A percentile compares a stretch with the other conserved stretches of the same genome.
Conservation (phyloP, 2,329 filamentous ascomycete species). For the Colletotrichum caudatum region DNA sequence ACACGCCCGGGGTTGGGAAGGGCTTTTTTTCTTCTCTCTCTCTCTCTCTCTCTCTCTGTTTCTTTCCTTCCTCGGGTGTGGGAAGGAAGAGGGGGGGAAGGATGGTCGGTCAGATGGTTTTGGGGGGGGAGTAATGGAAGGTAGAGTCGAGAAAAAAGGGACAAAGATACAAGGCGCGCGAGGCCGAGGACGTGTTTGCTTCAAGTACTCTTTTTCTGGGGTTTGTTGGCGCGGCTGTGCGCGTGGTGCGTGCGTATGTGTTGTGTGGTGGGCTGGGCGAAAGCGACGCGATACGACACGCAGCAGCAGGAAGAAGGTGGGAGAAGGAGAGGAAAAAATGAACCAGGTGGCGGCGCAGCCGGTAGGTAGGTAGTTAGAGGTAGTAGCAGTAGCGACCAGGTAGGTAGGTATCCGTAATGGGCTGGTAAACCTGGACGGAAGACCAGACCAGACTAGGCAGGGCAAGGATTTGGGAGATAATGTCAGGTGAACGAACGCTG, state of each 20-base stretch:
- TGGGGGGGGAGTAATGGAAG: slow-evolving; percentile 11
- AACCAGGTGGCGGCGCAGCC: slow-evolving; percentile 26
- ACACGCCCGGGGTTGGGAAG: slow-evolving; percentile 34
- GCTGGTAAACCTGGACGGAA: slow-evolving; percentile 2
- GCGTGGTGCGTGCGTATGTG: background rate
- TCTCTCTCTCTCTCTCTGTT: background rate
- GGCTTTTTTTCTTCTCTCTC: slow-evolving; percentile 8
- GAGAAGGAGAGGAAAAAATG: background rate
- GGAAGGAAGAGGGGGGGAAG: slow-evolving; percentile 1
- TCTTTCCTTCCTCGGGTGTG: slow-evolving; percentile 1
- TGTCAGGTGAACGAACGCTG: slow-evolving; percentile 9
- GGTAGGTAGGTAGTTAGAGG: background rate
- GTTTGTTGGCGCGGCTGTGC: slow-evolving; percentile 12
- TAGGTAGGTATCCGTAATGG: background rate
- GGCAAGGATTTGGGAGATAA: slow-evolving; percentile 5
- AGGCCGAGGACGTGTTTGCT: slow-evolving; percentile 42
- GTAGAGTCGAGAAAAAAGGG: slow-evolving; percentile 34
- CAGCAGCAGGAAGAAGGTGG: slow-evolving; percentile 2
- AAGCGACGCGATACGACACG: slow-evolving; percentile 28
- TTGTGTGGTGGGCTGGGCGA: slow-evolving; percentile 24
- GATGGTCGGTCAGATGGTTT: slow-evolving; percentile 12
- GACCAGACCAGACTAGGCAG: background rate
- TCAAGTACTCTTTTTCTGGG: slow-evolving; percentile 41
- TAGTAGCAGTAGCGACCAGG: slow-evolving; percentile 2
- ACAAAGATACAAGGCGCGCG: slow-evolving; percentile 42